Evolutionary conservation across 2,329 filamentous ascomycete genomes (phyloP), one percentile per base, ranked within the genome.

Genomic region (Colletotrichum siamense): DNA sequence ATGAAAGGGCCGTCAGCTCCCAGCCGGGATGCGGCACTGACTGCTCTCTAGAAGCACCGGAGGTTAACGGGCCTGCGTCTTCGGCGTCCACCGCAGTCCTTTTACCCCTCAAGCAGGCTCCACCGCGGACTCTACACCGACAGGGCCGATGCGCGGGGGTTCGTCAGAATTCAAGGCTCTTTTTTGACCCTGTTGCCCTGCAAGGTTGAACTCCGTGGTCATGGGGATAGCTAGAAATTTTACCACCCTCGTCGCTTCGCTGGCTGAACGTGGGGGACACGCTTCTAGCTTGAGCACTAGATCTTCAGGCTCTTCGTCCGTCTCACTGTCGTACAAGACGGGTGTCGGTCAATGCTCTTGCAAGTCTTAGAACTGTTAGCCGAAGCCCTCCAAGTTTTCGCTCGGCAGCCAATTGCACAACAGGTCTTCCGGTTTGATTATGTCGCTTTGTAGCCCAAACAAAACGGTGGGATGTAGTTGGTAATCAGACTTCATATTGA

Each of bases 61-160:
- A 75, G n/a, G 55, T 63, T 22, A 75, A 63, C 69, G 73, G 65
- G 62, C 72, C 61, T 71, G 72, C 67, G 67, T 75, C 39, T 44
- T 71, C 52, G 49, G 52, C 69, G 68, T 55, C 62, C 68, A 72
- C 52, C 69, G 69, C 66, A 13, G 61, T 30, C 32, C 52, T 22
- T 32, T 44, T 75, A 72, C 73, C 73, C 69, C 69, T 75, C 69
- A 62, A n/a, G 63, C 69, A 24, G 67, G 70, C 34, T 64, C 73
- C 74, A 76, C 70, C 12, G 64, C 70, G 64, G 57, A 30, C 70
- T 76, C 57, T 76, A 62, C 73, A 74, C 70, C 74, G 59, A 76
- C 64, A 69, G 52, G 44, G 57, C 65, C 70, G 74, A 39, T 39
- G 59, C 69, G 73, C 69, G 73, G 73, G 73, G 69, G 64, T 76